Percentiles rank a stretch among this genome's conserved stretches.
Conservation (phyloP, 208 protist species). For the Porcisia hertigi region DNA sequence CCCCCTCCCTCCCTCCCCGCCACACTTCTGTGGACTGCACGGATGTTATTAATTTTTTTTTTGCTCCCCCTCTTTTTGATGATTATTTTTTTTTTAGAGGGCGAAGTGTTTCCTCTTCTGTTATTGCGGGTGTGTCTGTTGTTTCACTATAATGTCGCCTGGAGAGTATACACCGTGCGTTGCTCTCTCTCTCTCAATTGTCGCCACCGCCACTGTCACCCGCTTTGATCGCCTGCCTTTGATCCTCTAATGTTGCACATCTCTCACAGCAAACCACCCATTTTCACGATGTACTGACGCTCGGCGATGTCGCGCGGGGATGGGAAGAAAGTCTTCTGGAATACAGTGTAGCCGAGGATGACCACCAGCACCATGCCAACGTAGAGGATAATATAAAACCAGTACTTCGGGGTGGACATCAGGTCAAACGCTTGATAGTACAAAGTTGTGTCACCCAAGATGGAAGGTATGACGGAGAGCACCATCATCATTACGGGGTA, state of each 20-base stretch:
- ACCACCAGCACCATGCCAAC: conserved; percentile 48
- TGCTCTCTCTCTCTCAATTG: not conserved
- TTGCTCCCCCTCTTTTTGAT: too few species aligned
- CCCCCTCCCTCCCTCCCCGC: too few species aligned
- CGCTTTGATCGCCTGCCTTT: too few species aligned
- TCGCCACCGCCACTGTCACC: too few species aligned
- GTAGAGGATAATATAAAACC: conserved; percentile 73
- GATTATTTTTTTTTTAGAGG: too few species aligned
- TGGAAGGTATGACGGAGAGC: conserved; percentile 60
- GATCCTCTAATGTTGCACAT: not conserved
- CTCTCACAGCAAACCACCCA: conserved; percentile 10
- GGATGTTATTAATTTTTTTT: too few species aligned
- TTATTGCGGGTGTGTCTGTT: too few species aligned
- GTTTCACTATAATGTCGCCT: too few species aligned
- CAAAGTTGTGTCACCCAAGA: conserved; percentile 54
- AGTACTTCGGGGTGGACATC: conserved; percentile 67
- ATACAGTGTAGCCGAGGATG: conserved; percentile 51
- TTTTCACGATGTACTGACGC: conserved; percentile 38
- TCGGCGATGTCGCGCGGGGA: conserved; percentile 63
- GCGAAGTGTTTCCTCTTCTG: too few species aligned
- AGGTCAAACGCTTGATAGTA: conserved; percentile 79
- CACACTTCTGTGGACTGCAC: too few species aligned
- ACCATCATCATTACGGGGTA: conserved; percentile 53
- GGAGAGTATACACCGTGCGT: too few species aligned
- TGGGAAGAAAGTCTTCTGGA: conserved; percentile 62